Evolutionary conservation across 768 basidiomycete species (phyloP), one percentile per base, ranked within the genome.

Genomic region (Polyporus arcularius): DNA sequence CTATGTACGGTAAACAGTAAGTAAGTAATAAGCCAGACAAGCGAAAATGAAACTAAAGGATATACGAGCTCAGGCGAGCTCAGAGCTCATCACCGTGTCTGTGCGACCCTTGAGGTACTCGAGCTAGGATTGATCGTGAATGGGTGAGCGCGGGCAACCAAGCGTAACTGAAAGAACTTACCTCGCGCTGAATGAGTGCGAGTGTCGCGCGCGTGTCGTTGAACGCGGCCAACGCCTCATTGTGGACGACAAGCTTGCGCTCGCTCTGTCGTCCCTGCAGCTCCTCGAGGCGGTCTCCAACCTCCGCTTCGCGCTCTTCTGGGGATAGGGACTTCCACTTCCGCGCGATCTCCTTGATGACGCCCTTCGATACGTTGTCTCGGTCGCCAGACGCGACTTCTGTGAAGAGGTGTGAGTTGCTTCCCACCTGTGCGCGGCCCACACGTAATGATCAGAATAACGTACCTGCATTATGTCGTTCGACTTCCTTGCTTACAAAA

Each of bases 171-270:
- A n/a, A 40, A 4, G 26, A 21, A 21, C 47, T 30, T 31, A 61
- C 60, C 53, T 61, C 47, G 12, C 35, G 46, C n/a, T 26, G 21
- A 2, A 61, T 35, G 16, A 10, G 43, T 3, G 32, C 41, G 1
- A 65, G 43, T 0, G 50, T 61, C 0, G 45, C 52, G 1, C 59
- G 46, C 16, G 43, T 39, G 41, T 65, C 63, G 32, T 65, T 50
- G 63, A 61, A 65, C 2, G 49, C 30, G 41, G 38, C 41, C 30
- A 61, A 4, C 0, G 55, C 4, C 18, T 54, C 47, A 26, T 61
- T 65, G 18, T 61, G 62, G 10, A 57, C 15, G 18, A 39, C 52
- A 1, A 41, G 35, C 30, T 55, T 40, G 15, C 52, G 39, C 8
- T 42, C 54, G 52, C 55, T 28, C 12, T 42, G 52, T 2, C 51